These are phyloP conservation scores for Pleurotus djamor DNA, from an alignment of 768 basidiomycete species.

Conservation along the genomic window DNA sequence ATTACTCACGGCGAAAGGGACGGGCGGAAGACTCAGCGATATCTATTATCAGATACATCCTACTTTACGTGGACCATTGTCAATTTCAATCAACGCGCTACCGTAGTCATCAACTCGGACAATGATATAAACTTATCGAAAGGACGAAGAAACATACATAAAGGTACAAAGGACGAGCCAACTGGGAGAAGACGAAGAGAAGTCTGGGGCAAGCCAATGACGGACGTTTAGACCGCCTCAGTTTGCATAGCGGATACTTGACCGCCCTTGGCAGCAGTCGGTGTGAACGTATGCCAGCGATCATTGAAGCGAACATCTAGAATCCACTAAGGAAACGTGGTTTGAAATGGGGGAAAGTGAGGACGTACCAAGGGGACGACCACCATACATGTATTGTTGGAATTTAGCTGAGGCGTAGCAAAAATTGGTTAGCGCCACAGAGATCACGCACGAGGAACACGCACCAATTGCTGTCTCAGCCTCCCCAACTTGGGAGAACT, in stretches of 20 bases:
- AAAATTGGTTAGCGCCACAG: not conserved
- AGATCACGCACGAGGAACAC: constrained; percentile 13
- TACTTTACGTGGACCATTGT: no score
- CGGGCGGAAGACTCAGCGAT: no score
- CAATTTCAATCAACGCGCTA: no score
- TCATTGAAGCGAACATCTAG: constrained; percentile 93
- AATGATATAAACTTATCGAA: no score
- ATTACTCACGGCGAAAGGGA: no score
- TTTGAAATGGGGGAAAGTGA: not conserved
- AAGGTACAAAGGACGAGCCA: not conserved
- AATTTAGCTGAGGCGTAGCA: constrained; percentile 67
- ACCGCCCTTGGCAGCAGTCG: constrained; percentile 86
- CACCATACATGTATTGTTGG: constrained; percentile 94
- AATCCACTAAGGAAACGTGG: not conserved
- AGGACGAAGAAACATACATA: not conserved
- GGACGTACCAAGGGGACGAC: constrained; percentile 73
- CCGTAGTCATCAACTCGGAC: no score
- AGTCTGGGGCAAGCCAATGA: not conserved
- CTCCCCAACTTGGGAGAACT: constrained; percentile 84
- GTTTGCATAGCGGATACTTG: constrained; percentile 66
- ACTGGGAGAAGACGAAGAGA: not conserved
- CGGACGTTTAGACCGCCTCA: constrained; percentile 32
- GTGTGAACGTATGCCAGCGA: constrained; percentile 92
- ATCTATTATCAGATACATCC: no score
- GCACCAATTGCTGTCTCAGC: constrained; percentile 92